Conservation (phyloP, 2,329 filamentous ascomycete species). For the Xylaria sp. region DNA sequence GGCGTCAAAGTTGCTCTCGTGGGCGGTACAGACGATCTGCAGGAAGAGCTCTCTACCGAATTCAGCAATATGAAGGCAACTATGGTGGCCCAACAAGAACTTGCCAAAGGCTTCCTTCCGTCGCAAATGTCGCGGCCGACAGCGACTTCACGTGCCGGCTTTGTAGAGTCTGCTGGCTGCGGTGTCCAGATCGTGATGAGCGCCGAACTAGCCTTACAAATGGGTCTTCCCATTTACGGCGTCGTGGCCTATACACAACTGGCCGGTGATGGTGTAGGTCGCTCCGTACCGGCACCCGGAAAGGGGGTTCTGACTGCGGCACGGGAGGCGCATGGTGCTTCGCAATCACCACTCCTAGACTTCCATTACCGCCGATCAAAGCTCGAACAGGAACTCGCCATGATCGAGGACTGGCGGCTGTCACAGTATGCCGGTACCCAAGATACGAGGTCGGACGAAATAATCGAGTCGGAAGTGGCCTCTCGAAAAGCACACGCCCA, state of each 20-base stretch:
- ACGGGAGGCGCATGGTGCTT: constrained; percentile 88
- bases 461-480: constrained; percentile 87
- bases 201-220: constrained; percentile 91
- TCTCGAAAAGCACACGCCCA: constrained; percentile 94
- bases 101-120: constrained; percentile 92
- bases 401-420: constrained; percentile 97
- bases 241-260: constrained; percentile 92
- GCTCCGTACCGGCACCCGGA: constrained; percentile 94
- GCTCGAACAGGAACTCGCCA: constrained; percentile 89
- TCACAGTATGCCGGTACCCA: constrained; percentile 75
- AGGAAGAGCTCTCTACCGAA: constrained; percentile 98
- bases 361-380: constrained; percentile 97
- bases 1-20: constrained; percentile 97
- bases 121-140: constrained; percentile 98
- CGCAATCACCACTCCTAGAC: constrained; percentile 93
- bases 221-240: constrained; percentile 99
- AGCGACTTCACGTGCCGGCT: constrained; percentile 94
- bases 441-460: constrained; percentile 67
- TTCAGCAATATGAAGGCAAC: constrained; percentile 99
- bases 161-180: constrained; percentile 99
- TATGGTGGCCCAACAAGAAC: constrained; percentile 95
- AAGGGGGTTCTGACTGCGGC: constrained; percentile 97
- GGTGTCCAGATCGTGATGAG: constrained; percentile 99
- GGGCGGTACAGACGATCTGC: constrained; percentile 98
- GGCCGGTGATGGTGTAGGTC: constrained; percentile 98